Base-by-base conservation (phyloP, 495 filamentous ascomycete species). In the Corynascus novoguineensis region DNA sequence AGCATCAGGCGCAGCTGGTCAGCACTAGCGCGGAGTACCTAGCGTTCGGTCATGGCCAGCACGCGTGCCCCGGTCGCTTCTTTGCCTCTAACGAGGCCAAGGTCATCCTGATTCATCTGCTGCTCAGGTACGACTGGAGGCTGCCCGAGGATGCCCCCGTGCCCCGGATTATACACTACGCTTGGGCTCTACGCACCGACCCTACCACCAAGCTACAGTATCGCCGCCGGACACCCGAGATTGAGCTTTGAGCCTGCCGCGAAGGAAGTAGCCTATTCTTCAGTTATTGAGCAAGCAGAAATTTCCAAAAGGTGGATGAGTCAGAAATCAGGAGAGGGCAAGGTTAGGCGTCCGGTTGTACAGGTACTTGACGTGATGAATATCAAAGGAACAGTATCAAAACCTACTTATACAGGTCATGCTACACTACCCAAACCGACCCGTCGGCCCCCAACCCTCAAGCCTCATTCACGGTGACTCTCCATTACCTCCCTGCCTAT, bases 1-100 rank as follows among this genome's bases (percentile, higher is more conserved):
- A 79, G 53, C 63, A 75, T 32, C 31, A 52, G 6, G 70, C 70
- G 37, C 78, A 81, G 50, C 59, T 80, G 27, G 76, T 77, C 4
- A 69, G 69, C 28, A 78, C 80, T 0, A 74, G 70, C 19, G 50
- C 61, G 21, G 55, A 71, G 10, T 70, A 74, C 34, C n/a, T 73
- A 21, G 70, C 50, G 0, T 76, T 75, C 46, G 72, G 73, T 0
- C 68, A 73, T 40, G 72, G 73, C 1, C 50, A 60, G 21, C 71
- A 75, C 34, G 65, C 67, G 1, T 76, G 75, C 27, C 73, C 73
- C 2, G 73, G 73, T 8, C 66, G 73, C 22, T 77, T 77, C 61
- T 73, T 77, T 41, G 73, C 74, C 7, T 62, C 63, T 25, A 70
- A 68, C 51, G 64, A 71, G 58, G 32, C 73, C 50, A 77, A 76